Percentiles rank a stretch among this genome's conserved stretches.
These are phyloP conservation scores for Dysphania ambrosioides DNA, from an alignment of 148 eudicot genomes.

Conservation along the genomic window DNA sequence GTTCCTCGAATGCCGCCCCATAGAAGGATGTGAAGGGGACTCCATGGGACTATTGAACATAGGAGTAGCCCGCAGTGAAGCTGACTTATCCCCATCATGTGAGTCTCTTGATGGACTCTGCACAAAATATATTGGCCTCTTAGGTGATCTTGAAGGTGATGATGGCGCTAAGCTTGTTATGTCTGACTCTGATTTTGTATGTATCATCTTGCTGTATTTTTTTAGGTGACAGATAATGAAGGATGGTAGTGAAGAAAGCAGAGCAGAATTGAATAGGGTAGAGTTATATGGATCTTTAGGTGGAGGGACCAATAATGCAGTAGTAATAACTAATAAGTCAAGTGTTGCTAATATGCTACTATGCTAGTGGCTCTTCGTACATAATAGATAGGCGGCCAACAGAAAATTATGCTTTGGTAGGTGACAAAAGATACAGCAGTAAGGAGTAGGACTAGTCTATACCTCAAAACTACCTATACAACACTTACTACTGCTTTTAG, in stretches of 20 bases:
- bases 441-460: neutral
- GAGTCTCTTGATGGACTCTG: slow-evolving; percentile 95
- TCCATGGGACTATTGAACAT: slow-evolving; percentile 70
- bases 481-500: neutral
- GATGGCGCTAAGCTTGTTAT: slow-evolving; percentile 84
- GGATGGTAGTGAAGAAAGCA: neutral
- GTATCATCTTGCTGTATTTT: slow-evolving; percentile 42
- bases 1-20: slow-evolving; percentile 86
- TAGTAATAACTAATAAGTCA: too few relatives aligned
- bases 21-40: slow-evolving; percentile 86
- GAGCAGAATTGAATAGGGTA: neutral
- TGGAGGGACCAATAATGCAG: slow-evolving; percentile 14
- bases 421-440: neutral
- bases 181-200: slow-evolving; percentile 87
- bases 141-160: slow-evolving; percentile 89
- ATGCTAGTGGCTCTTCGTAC: slow-evolving; percentile 15
- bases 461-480: neutral
- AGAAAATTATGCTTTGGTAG: slow-evolving; percentile 1
- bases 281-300: slow-evolving; percentile 7
- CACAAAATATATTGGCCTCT: slow-evolving; percentile 70
- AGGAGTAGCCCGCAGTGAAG: slow-evolving; percentile 75
- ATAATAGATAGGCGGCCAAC: neutral
- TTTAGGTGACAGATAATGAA: neutral
- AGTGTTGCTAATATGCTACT: slow-evolving; percentile 9
- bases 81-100: slow-evolving; percentile 83